These are phyloP conservation scores for Murraya koenigii DNA, from an alignment of 345 rosid species.

Conservation along the genomic window DNA sequence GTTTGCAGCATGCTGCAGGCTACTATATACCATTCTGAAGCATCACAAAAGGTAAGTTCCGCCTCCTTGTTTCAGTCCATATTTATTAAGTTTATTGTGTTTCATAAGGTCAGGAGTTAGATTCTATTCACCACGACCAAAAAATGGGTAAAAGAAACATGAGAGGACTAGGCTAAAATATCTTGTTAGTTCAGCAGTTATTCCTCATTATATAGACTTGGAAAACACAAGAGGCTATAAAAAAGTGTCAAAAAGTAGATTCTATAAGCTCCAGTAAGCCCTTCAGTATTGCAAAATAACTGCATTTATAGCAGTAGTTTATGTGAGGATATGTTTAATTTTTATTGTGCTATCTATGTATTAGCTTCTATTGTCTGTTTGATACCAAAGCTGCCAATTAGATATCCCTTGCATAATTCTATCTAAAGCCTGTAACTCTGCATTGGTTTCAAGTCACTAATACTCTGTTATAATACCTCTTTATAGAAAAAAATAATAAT, in stretches of 20 bases:
- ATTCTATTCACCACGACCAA: conserved; percentile 5
- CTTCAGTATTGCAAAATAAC: neutral
- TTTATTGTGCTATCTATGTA: neutral
- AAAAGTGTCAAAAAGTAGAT: neutral
- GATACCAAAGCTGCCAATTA: neutral
- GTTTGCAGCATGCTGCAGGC: conserved; percentile 68
- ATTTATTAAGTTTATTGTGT: neutral
- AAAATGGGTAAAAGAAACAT: neutral
- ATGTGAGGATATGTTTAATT: neutral
- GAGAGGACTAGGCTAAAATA: neutral
- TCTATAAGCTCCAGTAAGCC: neutral
- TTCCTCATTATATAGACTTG: neutral
- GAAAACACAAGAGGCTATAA: neutral
- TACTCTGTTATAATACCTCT: neutral
- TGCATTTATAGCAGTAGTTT: neutral
- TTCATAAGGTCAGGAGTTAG: neutral
- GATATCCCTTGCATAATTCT: neutral
- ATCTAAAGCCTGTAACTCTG: neutral
- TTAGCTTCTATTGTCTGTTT: neutral
- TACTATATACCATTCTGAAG: conserved; percentile 71
- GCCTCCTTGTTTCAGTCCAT: neutral
- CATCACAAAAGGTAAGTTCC: conserved; percentile 66
- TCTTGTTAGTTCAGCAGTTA: neutral
- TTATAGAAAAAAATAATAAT: no score
- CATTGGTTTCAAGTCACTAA: neutral